These are phyloP conservation scores for Orbilia blumenaviensis DNA, from an alignment of 2,329 filamentous ascomycete genomes.

Conservation along the genomic window DNA sequence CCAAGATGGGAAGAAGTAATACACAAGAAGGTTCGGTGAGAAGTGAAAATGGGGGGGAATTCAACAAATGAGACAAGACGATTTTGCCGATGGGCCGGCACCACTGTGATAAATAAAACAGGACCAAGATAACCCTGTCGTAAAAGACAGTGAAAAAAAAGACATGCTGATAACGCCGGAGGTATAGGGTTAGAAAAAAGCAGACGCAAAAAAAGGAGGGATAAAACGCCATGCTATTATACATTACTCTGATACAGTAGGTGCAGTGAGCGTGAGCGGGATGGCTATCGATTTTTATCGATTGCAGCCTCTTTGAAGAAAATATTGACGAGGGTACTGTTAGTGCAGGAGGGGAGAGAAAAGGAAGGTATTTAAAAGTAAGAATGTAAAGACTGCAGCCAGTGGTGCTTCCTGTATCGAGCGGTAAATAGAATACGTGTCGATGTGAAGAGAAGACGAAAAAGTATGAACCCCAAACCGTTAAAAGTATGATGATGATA, in stretches of 20 bases:
- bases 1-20: background rate
- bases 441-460: slow-evolving; percentile 25
- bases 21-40: background rate
- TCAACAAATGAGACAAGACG: background rate
- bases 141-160: background rate
- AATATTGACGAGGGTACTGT: background rate
- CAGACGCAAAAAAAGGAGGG: background rate
- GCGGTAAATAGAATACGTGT: slow-evolving; percentile 22
- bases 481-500: slow-evolving; percentile 2
- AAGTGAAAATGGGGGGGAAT: background rate
- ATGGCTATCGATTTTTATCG: background rate
- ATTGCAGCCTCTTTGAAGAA: background rate
- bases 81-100: background rate
- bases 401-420: slow-evolving; percentile 43
- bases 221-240: slow-evolving; percentile 46
- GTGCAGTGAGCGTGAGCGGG: slow-evolving; percentile 30
- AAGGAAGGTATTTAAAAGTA: background rate
- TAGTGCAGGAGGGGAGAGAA: background rate
- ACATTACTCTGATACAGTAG: slow-evolving; percentile 51
- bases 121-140: no score
- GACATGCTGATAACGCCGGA: slow-evolving; percentile 21
- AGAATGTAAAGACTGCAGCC: slow-evolving; percentile 29
- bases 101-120: slow-evolving; percentile 4
- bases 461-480: slow-evolving; percentile 7
- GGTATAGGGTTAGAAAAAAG: slow-evolving; percentile 33